Percentiles rank a stretch among this genome's conserved stretches.
Evolutionary conservation across 1,284 basidiomycete genomes (phyloP).

Genomic region (Pholiota adiposa): DNA sequence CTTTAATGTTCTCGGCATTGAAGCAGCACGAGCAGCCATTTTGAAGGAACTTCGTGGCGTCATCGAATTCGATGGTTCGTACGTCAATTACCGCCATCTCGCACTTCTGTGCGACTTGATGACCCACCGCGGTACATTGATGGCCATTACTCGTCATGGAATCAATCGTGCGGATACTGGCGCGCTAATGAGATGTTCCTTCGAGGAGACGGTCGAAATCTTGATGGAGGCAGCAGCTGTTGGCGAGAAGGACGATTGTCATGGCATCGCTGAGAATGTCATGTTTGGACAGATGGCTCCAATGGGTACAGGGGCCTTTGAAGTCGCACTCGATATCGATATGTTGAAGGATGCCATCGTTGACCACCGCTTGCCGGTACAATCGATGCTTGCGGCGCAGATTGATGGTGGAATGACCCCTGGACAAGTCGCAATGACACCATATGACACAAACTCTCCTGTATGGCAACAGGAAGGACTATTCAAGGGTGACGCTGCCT

Average conservation of each 20-base stretch:
- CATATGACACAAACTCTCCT: conserved; percentile 91
- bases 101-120: conserved; percentile 97
- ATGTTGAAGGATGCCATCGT: conserved; percentile 99
- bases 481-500: conserved; percentile 83
- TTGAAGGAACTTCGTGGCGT: conserved; percentile 92
- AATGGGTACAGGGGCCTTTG: conserved; percentile 96
- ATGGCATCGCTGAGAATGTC: conserved; percentile 98
- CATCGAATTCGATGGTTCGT: conserved; percentile 99
- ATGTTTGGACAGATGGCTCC: conserved; percentile 99
- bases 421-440: conserved; percentile 90
- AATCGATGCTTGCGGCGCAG: conserved; percentile 81
- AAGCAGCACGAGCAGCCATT: conserved; percentile 93
- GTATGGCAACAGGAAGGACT: conserved; percentile 71
- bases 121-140: conserved; percentile 94
- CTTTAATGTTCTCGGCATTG: conserved; percentile 97
- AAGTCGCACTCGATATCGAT: conserved; percentile 94
- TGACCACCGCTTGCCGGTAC: conserved; percentile 91
- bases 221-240: conserved; percentile 98
- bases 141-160: conserved; percentile 99
- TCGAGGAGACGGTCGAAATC: conserved; percentile 99
- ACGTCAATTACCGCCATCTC: conserved; percentile 98
- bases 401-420: conserved; percentile 92
- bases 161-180: conserved; percentile 98
- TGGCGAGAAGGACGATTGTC: conserved; percentile 98
- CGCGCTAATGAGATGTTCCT: conserved; percentile 97